Percentiles rank a stretch among this genome's conserved stretches.
These are phyloP conservation scores for Pseudevernia furfuracea DNA, from an alignment of 495 filamentous ascomycete genomes.

Conservation along the genomic window DNA sequence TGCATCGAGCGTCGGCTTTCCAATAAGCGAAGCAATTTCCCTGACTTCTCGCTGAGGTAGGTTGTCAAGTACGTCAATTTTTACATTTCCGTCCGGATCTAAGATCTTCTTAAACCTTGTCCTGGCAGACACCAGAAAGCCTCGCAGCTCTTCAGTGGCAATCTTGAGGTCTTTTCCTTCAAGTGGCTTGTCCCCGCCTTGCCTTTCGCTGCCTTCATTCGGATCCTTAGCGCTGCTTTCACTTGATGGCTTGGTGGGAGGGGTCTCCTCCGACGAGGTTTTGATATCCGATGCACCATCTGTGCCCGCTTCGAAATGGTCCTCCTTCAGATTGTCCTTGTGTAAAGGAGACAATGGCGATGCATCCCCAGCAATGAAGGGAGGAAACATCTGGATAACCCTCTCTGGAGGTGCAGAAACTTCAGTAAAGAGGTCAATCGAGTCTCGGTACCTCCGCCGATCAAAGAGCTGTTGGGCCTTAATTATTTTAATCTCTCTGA, in stretches of 20 bases:
- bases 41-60: slow-evolving; percentile 39
- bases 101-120: slow-evolving; percentile 74
- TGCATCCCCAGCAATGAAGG: slow-evolving; percentile 72
- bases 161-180: slow-evolving; percentile 74
- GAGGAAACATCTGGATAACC: slow-evolving; percentile 80
- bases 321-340: slow-evolving; percentile 2
- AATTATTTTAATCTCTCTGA: slow-evolving; percentile 77
- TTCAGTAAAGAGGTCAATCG: slow-evolving; percentile 83
- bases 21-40: slow-evolving; percentile 39
- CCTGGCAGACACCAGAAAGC: slow-evolving; percentile 77
- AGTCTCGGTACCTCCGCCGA: slow-evolving; percentile 74
- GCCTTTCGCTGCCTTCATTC: slow-evolving; percentile 22
- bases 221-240: slow-evolving; percentile 24
- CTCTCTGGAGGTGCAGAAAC: slow-evolving; percentile 82
- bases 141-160: slow-evolving; percentile 72
- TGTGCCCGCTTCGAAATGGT: neutral
- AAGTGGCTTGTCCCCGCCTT: slow-evolving; percentile 40
- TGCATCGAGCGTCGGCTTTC: slow-evolving; percentile 29
- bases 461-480: slow-evolving; percentile 84
- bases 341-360: slow-evolving; percentile 40
- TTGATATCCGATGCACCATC: slow-evolving; percentile 2
- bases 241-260: neutral
- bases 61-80: slow-evolving; percentile 48
- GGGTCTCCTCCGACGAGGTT: neutral
- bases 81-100: slow-evolving; percentile 66